phyloP scores from a whole-genome alignment of 768 basidiomycete species.

The Amanita exitialis region DNA sequence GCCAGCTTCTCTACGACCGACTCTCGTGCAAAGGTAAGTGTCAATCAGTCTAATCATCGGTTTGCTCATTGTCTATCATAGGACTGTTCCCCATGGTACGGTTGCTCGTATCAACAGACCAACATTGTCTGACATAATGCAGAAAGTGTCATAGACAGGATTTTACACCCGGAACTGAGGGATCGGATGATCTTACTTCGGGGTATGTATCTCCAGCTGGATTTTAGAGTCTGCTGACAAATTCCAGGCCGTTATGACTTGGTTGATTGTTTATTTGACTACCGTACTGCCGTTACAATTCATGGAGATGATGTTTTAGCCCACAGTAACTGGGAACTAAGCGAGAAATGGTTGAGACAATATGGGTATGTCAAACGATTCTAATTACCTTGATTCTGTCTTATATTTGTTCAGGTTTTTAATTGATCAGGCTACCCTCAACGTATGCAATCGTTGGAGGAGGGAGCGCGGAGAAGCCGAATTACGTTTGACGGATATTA shows the following conservation, averaged over 20 bases:
- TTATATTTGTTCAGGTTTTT: conserved; percentile 48
- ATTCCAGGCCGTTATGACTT: conserved; percentile 64
- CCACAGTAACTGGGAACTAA: conserved; percentile 85
- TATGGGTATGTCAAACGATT: conserved; percentile 51
- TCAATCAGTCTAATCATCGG: background rate
- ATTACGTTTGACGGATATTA: conserved; percentile 27
- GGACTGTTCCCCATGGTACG: conserved; percentile 79
- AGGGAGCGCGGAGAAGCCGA: conserved; percentile 73
- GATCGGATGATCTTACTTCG: conserved; percentile 86
- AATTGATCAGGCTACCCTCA: conserved; percentile 61
- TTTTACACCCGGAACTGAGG: conserved; percentile 82
- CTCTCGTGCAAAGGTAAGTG: conserved; percentile 71
- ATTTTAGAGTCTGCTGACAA: background rate
- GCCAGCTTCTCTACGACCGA: conserved; percentile 80
- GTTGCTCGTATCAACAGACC: conserved; percentile 4
- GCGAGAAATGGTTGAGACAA: conserved; percentile 72
- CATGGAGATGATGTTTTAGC: conserved; percentile 91
- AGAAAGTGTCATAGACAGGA: conserved; percentile 89
- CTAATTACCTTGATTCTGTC: background rate
- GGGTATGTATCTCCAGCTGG: conserved; percentile 36
- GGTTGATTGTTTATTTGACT: conserved; percentile 70
- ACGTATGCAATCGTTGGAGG: conserved; percentile 81
- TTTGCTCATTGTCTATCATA: conserved; percentile 17
- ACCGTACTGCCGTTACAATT: conserved; percentile 56
- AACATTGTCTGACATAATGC: conserved; percentile 9